Conservation (phyloP, 2,329 filamentous ascomycete species). For the Beauveria sp. region DNA sequence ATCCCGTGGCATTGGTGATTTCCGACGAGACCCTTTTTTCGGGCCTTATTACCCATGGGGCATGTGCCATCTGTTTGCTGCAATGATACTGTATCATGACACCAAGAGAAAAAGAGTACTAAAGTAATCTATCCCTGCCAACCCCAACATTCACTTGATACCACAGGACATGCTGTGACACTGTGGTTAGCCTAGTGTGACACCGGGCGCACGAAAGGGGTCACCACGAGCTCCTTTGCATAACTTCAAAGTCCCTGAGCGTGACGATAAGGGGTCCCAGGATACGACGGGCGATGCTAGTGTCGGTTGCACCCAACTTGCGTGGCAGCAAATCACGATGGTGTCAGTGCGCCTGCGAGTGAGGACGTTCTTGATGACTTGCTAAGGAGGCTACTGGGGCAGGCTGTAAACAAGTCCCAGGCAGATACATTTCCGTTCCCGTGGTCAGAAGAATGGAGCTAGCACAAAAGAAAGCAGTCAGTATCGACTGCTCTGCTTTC, state of each 20-base stretch:
- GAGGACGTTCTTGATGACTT: not conserved
- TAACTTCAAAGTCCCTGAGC: not conserved
- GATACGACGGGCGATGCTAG: not conserved
- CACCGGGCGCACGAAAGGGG: too few relatives aligned
- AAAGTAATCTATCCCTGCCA: too few relatives aligned
- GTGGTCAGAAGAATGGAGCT: not conserved
- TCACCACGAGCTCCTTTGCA: too few relatives aligned
- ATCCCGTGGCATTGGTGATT: too few relatives aligned
- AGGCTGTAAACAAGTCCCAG: not conserved
- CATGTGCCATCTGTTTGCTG: not conserved
- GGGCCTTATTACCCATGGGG: too few relatives aligned
- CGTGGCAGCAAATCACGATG: not conserved
- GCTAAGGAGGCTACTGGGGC: not conserved
- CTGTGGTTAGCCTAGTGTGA: not conserved
- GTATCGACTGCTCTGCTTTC: not conserved
- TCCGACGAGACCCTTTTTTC: too few relatives aligned
- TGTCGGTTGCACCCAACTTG: not conserved
- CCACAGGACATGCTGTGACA: not conserved
- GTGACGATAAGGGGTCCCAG: not conserved
- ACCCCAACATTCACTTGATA: not conserved
- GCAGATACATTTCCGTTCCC: not conserved
- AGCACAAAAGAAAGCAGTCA: not conserved
- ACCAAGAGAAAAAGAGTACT: not conserved
- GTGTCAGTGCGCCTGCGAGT: not conserved
- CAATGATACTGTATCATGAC: not conserved